Percentiles rank a stretch among this genome's conserved stretches.
Conservation (phyloP, 306 rosid genomes). For the Boehmeria nivea region DNA sequence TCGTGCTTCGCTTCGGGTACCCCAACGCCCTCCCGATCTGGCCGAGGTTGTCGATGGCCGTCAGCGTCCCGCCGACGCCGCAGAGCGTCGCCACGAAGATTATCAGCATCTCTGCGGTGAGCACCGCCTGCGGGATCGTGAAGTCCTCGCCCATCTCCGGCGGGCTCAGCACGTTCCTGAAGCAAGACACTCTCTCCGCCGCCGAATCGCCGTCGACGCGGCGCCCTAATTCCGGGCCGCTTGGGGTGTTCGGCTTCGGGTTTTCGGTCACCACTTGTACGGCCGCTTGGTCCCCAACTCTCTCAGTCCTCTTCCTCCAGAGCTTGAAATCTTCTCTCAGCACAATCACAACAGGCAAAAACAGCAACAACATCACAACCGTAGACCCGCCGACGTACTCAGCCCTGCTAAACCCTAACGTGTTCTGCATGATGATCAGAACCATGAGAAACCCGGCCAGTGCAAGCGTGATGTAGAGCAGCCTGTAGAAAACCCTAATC, state of each 20-base stretch:
- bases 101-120: slow-evolving; percentile 33
- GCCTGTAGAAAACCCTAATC: slow-evolving; percentile 22
- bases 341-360: slow-evolving; percentile 22
- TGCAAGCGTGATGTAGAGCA: slow-evolving; percentile 23
- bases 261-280: background rate
- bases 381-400: slow-evolving; percentile 10
- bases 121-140: slow-evolving; percentile 28
- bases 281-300: no score
- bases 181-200: slow-evolving; percentile 15
- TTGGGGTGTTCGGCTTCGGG: no score
- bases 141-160: slow-evolving; percentile 35
- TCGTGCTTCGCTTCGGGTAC: slow-evolving; percentile 4
- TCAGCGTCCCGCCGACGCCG: slow-evolving; percentile 28
- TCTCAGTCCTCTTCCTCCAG: background rate
- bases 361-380: slow-evolving; percentile 16
- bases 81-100: slow-evolving; percentile 16
- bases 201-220: background rate
- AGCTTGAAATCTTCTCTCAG: slow-evolving; percentile 20
- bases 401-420: background rate
- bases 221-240: no score
- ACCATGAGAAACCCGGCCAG: slow-evolving; percentile 36
- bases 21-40: slow-evolving; percentile 13
- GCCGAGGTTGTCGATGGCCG: slow-evolving; percentile 26
- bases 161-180: slow-evolving; percentile 14
- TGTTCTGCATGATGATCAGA: slow-evolving; percentile 16